A percentile compares a stretch with the other conserved stretches of the same genome.
These are phyloP conservation scores for Paramecium caudatum DNA, from an alignment of 73 alveolate species.

Conservation along the genomic window DNA sequence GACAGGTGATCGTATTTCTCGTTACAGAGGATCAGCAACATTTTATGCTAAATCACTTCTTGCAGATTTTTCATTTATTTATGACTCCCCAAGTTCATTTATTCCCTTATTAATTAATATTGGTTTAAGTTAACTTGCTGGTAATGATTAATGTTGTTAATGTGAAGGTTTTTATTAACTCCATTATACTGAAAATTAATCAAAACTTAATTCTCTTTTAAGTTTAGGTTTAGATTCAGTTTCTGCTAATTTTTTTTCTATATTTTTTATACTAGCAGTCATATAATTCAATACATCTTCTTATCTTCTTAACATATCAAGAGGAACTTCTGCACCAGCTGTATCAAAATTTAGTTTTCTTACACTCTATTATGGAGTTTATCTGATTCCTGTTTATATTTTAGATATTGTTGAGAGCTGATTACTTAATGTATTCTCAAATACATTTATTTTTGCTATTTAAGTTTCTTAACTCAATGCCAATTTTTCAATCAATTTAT, in stretches of 20 bases:
- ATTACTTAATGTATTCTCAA: slow-evolving; percentile 29
- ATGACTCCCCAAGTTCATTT: too few species aligned
- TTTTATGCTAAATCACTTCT: slow-evolving; percentile 42
- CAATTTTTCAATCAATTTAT: slow-evolving; percentile 24
- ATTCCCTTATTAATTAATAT: slow-evolving; percentile 11
- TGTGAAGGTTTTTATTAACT: slow-evolving; percentile 3
- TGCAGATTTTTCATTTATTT: slow-evolving; percentile 29
- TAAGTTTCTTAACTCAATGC: slow-evolving; percentile 31
- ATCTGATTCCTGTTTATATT: slow-evolving; percentile 3
- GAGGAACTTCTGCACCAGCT: slow-evolving; percentile 44
- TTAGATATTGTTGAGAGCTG: background rate
- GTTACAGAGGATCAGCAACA: background rate
- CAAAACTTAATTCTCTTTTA: slow-evolving; percentile 56
- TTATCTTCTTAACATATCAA: slow-evolving; percentile 21
- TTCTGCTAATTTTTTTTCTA: slow-evolving; percentile 44
- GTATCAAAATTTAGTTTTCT: slow-evolving; percentile 5
- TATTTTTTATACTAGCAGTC: slow-evolving; percentile 34
- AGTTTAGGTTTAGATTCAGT: slow-evolving; percentile 40
- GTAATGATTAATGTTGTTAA: slow-evolving; percentile 20
- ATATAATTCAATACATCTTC: background rate
- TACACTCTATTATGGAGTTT: slow-evolving; percentile 52
- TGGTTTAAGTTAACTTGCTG: slow-evolving; percentile 25
- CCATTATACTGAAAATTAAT: slow-evolving; percentile 28
- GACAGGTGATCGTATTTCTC: background rate
- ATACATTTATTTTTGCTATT: slow-evolving; percentile 18